Evolutionary conservation across 2,329 filamentous ascomycete species (phyloP).

Genomic region (Sporothrix inflata): DNA sequence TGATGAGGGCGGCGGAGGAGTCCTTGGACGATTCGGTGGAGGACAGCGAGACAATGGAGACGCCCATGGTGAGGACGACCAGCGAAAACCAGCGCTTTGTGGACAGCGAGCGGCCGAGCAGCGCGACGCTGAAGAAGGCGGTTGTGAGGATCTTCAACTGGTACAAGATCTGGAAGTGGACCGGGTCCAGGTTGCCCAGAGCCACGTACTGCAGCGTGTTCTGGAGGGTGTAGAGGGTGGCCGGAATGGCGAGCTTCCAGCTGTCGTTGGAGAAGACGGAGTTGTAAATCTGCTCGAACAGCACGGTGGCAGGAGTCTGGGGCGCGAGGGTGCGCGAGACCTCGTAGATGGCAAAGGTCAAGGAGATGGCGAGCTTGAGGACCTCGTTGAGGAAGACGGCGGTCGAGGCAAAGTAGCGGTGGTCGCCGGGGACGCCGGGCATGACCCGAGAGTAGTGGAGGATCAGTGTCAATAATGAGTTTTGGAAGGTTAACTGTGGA

Average conservation of each 20-base stretch:
- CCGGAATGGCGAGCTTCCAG: constrained; percentile 92
- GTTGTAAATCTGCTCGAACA: constrained; percentile 78
- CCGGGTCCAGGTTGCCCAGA: constrained; percentile 86
- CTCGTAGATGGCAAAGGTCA: constrained; percentile 87
- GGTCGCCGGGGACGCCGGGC: constrained; percentile 73
- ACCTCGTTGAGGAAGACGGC: constrained; percentile 93
- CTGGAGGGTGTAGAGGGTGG: constrained; percentile 84
- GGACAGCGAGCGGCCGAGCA: constrained; percentile 73
- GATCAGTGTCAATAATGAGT: constrained; percentile 77
- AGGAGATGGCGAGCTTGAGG: constrained; percentile 82
- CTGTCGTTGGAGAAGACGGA: constrained; percentile 87
- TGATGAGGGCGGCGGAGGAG: constrained; percentile 52
- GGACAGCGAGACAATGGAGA: constrained; percentile 83
- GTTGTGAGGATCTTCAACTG: constrained; percentile 94
- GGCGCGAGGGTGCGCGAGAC: constrained; percentile 76
- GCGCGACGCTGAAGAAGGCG: constrained; percentile 79
- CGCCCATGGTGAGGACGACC: constrained; percentile 76
- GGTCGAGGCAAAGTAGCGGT: constrained; percentile 90
- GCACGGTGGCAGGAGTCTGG: constrained; percentile 75
- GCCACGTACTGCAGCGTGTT: constrained; percentile 94
- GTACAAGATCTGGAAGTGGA: constrained; percentile 91
- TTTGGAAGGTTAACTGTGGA: constrained; percentile 75
- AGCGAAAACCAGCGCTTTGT: constrained; percentile 79
- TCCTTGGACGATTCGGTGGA: constrained; percentile 55
- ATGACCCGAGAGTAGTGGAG: constrained; percentile 96